Base-by-base conservation (phyloP, 805 yeast genomes). In the Cyberlindnera maritima region DNA sequence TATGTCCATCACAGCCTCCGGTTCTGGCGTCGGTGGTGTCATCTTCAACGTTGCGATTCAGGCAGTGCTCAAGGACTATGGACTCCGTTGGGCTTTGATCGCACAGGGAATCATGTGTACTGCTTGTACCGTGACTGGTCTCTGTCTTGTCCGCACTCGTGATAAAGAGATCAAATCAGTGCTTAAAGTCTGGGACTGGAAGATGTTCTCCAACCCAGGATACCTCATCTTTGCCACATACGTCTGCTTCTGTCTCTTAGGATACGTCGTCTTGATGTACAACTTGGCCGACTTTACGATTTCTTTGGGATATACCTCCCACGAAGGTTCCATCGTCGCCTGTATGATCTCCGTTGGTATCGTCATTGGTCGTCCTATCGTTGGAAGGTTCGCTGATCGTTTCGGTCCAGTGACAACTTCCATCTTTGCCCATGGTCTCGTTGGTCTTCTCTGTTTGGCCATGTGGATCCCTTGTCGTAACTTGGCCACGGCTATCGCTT, bases 301-400 rank as follows among this genome's bases (percentile, higher is more conserved):
- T 4, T 75, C 84, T 2, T 56, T 83, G 44, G 89, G 89, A 1
- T 82, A 80, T 53, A 50, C 74, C 4, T 66, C 75, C 1, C 57
- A 67, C 20, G 78, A 82, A 50, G 85, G 85, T 2, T 74, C 86
- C 1, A 66, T 75, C 19, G 83, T 78, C 3, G 66, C 83, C 2
- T 81, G 85, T 14, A 76, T 80, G 82, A 69, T 78, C 11, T 76
- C 80, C 37, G 73, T 78, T 12, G 88, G 88, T 2, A 74, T 75
- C 3, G 63, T 75, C 12, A 49, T 72, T 39, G 84, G 84, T 5
- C 67, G 88, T 53, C 88, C 89, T 2, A 11, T 62, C 0, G 70
- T 76, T 15, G 88, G 89, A 2, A 57, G 60, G 15, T 17, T 79
- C 3, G 66, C 79, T 3, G 88, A 83, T 57, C 56, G 33, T 13